phyloP scores from a whole-genome alignment of 1,284 basidiomycete genomes.

The Cronartium quercuum region DNA sequence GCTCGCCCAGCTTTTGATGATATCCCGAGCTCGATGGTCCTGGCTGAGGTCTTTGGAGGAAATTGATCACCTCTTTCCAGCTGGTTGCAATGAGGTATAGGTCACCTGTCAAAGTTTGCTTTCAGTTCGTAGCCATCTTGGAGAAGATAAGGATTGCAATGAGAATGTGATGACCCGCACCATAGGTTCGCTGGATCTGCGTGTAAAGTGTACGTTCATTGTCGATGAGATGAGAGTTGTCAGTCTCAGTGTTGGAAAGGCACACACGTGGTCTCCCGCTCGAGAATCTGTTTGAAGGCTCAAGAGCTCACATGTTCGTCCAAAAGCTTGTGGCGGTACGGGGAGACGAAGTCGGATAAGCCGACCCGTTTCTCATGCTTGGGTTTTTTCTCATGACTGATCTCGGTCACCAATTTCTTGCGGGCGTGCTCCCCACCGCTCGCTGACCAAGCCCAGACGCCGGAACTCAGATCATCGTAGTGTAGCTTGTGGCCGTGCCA shows the following conservation, averaged over 20 bases:
- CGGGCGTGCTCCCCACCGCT: conserved; percentile 16
- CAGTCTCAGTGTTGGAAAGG: too few species aligned
- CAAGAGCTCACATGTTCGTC: conserved; percentile 14
- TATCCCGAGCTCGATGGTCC: not conserved
- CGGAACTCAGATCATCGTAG: conserved; percentile 8
- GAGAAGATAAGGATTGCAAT: not conserved
- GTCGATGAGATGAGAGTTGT: too few species aligned
- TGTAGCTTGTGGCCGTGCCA: conserved; percentile 19
- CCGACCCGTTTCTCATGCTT: conserved; percentile 19
- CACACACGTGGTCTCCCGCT: too few species aligned
- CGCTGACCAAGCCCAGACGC: conserved; percentile 24
- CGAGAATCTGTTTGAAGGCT: too few species aligned
- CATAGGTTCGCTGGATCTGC: conserved; percentile 28
- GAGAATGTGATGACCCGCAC: not conserved
- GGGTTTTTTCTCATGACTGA: conserved; percentile 2
- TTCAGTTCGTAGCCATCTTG: not conserved
- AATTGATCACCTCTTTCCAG: conserved; percentile 20
- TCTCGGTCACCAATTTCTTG: not conserved
- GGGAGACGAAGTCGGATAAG: conserved; percentile 20
- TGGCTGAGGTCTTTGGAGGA: not conserved
- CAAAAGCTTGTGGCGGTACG: conserved; percentile 20
- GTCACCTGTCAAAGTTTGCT: not conserved
- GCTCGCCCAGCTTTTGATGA: conserved; percentile 6
- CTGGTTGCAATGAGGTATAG: conserved; percentile 17
- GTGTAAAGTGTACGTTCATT: not conserved